These are phyloP conservation scores for Stereocaulon alpinum DNA, from an alignment of 495 filamentous ascomycete genomes.

Conservation along the genomic window DNA sequence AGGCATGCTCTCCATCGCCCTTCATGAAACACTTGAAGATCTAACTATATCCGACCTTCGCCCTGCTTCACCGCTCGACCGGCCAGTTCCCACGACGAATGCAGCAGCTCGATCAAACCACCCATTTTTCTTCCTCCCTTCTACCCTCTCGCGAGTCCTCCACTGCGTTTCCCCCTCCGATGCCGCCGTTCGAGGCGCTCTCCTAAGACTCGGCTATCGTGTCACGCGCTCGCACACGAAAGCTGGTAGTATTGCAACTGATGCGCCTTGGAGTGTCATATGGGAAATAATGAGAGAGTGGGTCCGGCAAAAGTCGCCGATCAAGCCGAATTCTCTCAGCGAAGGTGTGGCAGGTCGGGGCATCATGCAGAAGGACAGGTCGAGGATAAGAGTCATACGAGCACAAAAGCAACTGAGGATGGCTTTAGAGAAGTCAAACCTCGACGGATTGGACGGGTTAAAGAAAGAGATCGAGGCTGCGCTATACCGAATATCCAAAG, in stretches of 20 bases:
- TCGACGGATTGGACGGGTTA: slow-evolving; percentile 30
- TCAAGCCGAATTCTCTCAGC: slow-evolving; percentile 60
- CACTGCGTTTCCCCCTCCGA: slow-evolving; percentile 67
- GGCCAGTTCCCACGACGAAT: slow-evolving; percentile 31
- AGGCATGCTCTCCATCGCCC: slow-evolving; percentile 81
- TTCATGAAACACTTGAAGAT: slow-evolving; percentile 52
- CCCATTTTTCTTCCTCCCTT: slow-evolving; percentile 82
- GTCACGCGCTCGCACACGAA: slow-evolving; percentile 78
- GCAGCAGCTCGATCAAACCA: slow-evolving; percentile 52
- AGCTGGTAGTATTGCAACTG: slow-evolving; percentile 78
- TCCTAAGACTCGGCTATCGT: slow-evolving; percentile 68
- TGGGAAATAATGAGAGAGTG: slow-evolving; percentile 96
- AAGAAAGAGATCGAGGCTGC: slow-evolving; percentile 39
- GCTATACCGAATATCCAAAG: slow-evolving; percentile 32
- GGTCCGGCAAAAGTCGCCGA: slow-evolving; percentile 62
- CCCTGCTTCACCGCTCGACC: slow-evolving; percentile 20
- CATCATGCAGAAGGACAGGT: slow-evolving; percentile 45
- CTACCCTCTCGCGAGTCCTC: slow-evolving; percentile 56
- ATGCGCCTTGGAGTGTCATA: slow-evolving; percentile 77
- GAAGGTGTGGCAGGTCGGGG: slow-evolving; percentile 56
- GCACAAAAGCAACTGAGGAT: slow-evolving; percentile 30
- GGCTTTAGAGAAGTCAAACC: slow-evolving; percentile 26
- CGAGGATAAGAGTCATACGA: slow-evolving; percentile 11
- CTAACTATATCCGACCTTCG: slow-evolving; percentile 10
- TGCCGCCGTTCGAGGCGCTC: slow-evolving; percentile 64